phyloP scores from a whole-genome alignment of 2,329 filamentous ascomycete genomes.

The Septoria linicola region DNA sequence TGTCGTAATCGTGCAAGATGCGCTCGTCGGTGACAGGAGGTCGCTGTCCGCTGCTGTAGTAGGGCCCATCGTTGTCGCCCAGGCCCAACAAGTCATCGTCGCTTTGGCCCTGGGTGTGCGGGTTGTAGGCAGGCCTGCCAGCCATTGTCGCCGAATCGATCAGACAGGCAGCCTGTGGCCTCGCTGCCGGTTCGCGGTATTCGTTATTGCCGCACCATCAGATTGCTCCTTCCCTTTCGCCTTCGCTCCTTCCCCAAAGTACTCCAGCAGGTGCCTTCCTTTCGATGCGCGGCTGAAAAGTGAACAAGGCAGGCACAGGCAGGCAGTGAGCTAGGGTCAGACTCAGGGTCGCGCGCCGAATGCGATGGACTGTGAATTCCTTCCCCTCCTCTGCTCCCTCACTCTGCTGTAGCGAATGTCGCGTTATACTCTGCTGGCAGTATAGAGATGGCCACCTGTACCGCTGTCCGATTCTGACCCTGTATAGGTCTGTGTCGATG shows the following conservation, averaged over 20 bases:
- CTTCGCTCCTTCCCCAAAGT: not conserved
- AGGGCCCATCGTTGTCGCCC: slow-evolving; percentile 63
- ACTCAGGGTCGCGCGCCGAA: too few species aligned
- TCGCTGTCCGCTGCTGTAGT: slow-evolving; percentile 74
- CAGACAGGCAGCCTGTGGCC: slow-evolving; percentile 9
- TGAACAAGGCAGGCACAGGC: too few species aligned
- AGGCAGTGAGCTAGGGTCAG: too few species aligned
- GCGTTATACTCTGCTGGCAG: too few species aligned
- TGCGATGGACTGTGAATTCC: too few species aligned
- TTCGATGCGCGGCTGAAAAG: slow-evolving; percentile 2
- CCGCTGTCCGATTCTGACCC: too few species aligned
- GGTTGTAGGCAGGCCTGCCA: slow-evolving; percentile 54
- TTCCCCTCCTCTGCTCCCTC: too few species aligned
- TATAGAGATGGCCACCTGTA: too few species aligned
- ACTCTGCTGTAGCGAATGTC: too few species aligned
- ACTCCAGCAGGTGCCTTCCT: too few species aligned
- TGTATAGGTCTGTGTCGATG: too few species aligned
- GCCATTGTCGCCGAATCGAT: slow-evolving; percentile 45
- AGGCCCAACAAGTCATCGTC: slow-evolving; percentile 59
- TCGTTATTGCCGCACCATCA: slow-evolving; percentile 22
- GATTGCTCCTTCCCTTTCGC: not conserved
- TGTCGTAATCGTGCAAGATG: slow-evolving; percentile 71
- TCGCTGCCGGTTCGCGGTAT: slow-evolving; percentile 21
- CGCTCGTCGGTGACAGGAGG: slow-evolving; percentile 80
- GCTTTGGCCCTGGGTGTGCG: slow-evolving; percentile 40